Percentiles rank a stretch among this genome's conserved stretches.
These are phyloP conservation scores for Golovinomyces cichoracearum DNA, from an alignment of 2,329 filamentous ascomycete genomes.

Conservation along the genomic window DNA sequence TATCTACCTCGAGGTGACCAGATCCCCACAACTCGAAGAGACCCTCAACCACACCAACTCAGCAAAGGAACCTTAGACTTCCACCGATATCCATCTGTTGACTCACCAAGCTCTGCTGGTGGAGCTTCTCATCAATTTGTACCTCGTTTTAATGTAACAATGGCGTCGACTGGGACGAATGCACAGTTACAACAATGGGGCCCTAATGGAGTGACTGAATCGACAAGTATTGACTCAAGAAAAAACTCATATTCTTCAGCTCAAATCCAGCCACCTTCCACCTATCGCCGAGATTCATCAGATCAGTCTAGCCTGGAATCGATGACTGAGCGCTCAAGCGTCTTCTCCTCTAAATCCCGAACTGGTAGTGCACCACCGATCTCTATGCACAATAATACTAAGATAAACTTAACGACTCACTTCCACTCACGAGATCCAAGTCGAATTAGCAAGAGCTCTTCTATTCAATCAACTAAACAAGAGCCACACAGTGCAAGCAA, in stretches of 20 bases:
- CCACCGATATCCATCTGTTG: constrained; percentile 66
- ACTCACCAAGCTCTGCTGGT: constrained; percentile 25
- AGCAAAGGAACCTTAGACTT: constrained; percentile 56
- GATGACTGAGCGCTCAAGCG: constrained; percentile 27
- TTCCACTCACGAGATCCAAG: constrained; percentile 23
- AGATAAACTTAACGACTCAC: constrained; percentile 20
- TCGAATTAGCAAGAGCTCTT: constrained; percentile 28
- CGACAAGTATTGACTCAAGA: constrained; percentile 28
- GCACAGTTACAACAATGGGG: constrained; percentile 62
- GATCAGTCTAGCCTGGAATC: constrained; percentile 42
- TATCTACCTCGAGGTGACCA: constrained; percentile 44
- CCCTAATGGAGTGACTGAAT: constrained; percentile 27
- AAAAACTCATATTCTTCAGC: constrained; percentile 35
- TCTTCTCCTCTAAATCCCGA: constrained; percentile 28
- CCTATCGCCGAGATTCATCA: constrained; percentile 22
- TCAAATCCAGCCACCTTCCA: constrained; percentile 8
- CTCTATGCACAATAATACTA: constrained; percentile 31
- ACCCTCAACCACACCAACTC: constrained; percentile 58
- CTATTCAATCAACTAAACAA: constrained; percentile 6
- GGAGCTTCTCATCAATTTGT: constrained; percentile 31
- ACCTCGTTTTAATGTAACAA: constrained; percentile 39
- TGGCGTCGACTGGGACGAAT: constrained; percentile 41
- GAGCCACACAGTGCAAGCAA: constrained; percentile 35
- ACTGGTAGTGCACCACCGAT: constrained; percentile 23
- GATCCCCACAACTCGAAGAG: constrained; percentile 33